These are phyloP conservation scores for Leucoagaricus sp. DNA, from an alignment of 1,284 basidiomycete species.

Conservation along the genomic window DNA sequence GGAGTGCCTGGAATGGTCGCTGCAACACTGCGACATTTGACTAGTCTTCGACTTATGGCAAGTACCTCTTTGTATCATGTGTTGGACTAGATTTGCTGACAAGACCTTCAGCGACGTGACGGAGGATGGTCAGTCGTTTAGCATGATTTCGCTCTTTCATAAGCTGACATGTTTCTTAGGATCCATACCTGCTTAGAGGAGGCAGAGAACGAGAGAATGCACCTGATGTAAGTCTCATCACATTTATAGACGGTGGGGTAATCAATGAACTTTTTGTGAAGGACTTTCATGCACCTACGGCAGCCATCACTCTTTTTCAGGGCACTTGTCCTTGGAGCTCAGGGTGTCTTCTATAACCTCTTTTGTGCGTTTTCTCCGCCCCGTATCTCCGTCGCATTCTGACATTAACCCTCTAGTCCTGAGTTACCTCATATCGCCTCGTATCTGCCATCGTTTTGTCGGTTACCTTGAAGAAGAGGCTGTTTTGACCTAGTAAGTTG, in stretches of 20 bases:
- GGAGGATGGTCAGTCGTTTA: slow-evolving; percentile 67
- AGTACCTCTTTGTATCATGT: slow-evolving; percentile 10
- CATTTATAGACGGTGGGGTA: not conserved
- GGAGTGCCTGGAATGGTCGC: slow-evolving; percentile 96
- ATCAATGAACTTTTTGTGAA: slow-evolving; percentile 29
- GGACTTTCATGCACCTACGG: slow-evolving; percentile 88
- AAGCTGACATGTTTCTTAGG: slow-evolving; percentile 45
- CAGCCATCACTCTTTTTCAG: slow-evolving; percentile 82
- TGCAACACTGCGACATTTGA: slow-evolving; percentile 83
- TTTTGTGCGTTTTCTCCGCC: slow-evolving; percentile 63
- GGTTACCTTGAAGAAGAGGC: slow-evolving; percentile 94
- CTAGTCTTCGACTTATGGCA: slow-evolving; percentile 83
- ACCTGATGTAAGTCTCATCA: slow-evolving; percentile 66
- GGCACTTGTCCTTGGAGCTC: slow-evolving; percentile 80
- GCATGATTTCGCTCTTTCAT: not conserved
- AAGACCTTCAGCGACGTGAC: slow-evolving; percentile 66
- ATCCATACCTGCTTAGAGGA: slow-evolving; percentile 85
- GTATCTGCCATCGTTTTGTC: slow-evolving; percentile 91
- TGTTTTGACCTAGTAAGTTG: slow-evolving; percentile 77
- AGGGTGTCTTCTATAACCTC: slow-evolving; percentile 89
- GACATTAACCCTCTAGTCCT: slow-evolving; percentile 52
- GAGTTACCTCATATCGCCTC: slow-evolving; percentile 82
- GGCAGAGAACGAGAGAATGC: slow-evolving; percentile 96
- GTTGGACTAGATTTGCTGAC: slow-evolving; percentile 1
- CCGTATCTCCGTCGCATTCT: not conserved